phyloP scores from a whole-genome alignment of 768 basidiomycete genomes.

The Panaeolus papilionaceus region DNA sequence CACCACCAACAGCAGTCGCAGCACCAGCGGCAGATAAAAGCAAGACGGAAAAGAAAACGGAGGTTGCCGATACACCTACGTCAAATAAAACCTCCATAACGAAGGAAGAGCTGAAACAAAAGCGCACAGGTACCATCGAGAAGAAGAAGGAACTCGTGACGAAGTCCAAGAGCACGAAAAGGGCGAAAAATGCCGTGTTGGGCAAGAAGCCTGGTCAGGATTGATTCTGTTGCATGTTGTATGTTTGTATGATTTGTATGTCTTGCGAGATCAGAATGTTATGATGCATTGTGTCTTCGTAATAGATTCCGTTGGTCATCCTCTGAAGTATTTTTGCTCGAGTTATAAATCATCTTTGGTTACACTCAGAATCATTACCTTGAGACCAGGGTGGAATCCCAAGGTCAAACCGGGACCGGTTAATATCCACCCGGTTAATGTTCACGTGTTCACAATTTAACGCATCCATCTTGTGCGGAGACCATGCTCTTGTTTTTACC shows the following conservation, averaged over 20 bases:
- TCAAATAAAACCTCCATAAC: conserved; percentile 27
- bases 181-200: conserved; percentile 59
- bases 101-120: conserved; percentile 59
- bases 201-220: conserved; percentile 56
- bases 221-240: conserved; percentile 6
- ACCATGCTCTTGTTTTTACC: background rate
- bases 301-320: background rate
- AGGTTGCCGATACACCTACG: conserved; percentile 23
- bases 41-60: conserved; percentile 20
- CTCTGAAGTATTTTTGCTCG: background rate
- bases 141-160: conserved; percentile 62
- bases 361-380: background rate
- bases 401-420: background rate
- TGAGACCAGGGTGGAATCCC: background rate
- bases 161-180: conserved; percentile 48
- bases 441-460: conserved; percentile 5
- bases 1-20: conserved; percentile 18
- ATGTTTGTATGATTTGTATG: conserved; percentile 15
- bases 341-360: background rate
- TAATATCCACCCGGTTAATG: background rate
- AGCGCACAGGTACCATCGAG: conserved; percentile 50
- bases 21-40: conserved; percentile 21
- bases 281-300: conserved; percentile 1
- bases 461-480: background rate
- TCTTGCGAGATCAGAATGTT: background rate